Evolutionary conservation across 805 yeast species (phyloP), one percentile per base, ranked within the genome.

Genomic region (Kuraishia floccosa): DNA sequence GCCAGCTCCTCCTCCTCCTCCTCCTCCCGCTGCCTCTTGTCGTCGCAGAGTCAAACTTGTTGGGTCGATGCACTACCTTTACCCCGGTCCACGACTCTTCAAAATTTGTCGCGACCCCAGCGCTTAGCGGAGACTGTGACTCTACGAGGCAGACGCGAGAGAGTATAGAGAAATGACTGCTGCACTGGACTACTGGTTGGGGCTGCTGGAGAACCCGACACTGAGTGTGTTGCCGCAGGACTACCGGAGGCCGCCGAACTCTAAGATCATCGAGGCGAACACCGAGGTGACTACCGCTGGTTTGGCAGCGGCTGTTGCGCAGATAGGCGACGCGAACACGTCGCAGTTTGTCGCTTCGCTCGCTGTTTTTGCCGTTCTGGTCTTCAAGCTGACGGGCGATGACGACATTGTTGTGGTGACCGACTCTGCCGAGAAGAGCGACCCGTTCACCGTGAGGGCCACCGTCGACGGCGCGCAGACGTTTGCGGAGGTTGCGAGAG

Each of bases 361-460:
- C 38, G 60, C 94, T 12, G 70, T 70, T 1, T 82, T 76, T 56
- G 72, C 79, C 16, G 72, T 79, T 1, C 63, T 89, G 35, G 65
- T 84, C 24, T 78, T 70, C 54, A 66, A 97, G 47, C 60, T 84
- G 28, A 80, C 96, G 2, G 97, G 96, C 16, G 97, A 89, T 50
- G 96, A 89, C 41, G 96, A 89, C 45, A 76, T 91, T 30, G 76
- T 80, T n/a, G 58, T 89, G 37, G 86, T 87, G n/a, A 75, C 86
- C 0, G 74, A 78, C 41, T 24, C 33, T 2, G 19, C 31, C 5
- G 9, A 19, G 10, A 52, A 67, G 17, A 42, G 55, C 3, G 56
- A 59, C 31, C 72, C 72, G 17, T 69, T 76, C 40, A 75, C 83
- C 12, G 49, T 84, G 17, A 66, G 95, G 45, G 58, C 81, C 27